Evolutionary conservation across 768 basidiomycete species (phyloP), one percentile per base, ranked within the genome.

Genomic region (Serpula lacrymans): DNA sequence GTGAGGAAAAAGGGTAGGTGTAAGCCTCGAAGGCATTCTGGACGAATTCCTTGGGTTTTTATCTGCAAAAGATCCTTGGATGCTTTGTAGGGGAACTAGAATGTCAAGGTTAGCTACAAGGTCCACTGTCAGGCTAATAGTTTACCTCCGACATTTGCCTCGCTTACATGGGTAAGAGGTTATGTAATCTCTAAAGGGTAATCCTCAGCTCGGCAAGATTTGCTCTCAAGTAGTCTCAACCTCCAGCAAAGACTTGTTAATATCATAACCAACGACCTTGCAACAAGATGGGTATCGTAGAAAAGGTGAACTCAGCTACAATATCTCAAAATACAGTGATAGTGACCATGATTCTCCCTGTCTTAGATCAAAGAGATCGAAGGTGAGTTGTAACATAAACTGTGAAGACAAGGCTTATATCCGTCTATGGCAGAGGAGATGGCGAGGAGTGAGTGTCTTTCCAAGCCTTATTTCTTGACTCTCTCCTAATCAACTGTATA

Each of bases 291-390:
- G 94, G 93, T 55, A 80, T 96, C 56, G 74, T 92, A 53, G 94
- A 97, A 68, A 97, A 97, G 82, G 90, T 72, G n/a, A 17, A n/a
- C 47, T 38, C 12, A 6, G 34, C 60, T n/a, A 14, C 26, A 20
- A 13, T 31, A 16, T 32, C 28, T 29, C 22, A 29, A n/a, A 27
- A 9, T 26, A 4, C 17, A 27, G 34, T 38, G 40, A 31, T 47
- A 25, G 21, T 25, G n/a, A 27, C n/a, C 14, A 3, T 37, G 25
- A 34, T 24, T 11, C 21, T 21, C 28, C 32, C 43, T 26, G 43
- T 23, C n/a, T 34, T 41, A 94, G 91, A 95, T 96, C 53, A 94
- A 92, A 63, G 91, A 88, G 63, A 95, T 95, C 48, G 90, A 97
- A 77, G 88, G 90, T 90, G 60, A 67, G 86, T 49, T 34, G 26